Evolutionary conservation across 2,329 filamentous ascomycete species (phyloP).

Genomic region (Nothomitra cinnamomea): DNA sequence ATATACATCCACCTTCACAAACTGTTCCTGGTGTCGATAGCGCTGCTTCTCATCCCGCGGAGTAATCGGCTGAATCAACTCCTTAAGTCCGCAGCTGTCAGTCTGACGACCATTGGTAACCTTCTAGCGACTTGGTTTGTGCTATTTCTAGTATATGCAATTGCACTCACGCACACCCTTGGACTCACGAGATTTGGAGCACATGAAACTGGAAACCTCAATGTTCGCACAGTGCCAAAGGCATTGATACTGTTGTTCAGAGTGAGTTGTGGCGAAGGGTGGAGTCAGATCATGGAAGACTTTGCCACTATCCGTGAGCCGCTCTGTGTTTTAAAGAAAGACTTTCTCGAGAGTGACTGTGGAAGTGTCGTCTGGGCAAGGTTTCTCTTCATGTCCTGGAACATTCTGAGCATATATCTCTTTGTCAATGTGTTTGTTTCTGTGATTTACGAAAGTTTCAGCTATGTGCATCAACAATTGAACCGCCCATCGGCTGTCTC

Average conservation of each 20-base stretch:
- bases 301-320: constrained; percentile 67
- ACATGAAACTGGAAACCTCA: constrained; percentile 60
- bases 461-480: constrained; percentile 94
- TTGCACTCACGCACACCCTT: constrained; percentile 89
- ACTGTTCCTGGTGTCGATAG: constrained; percentile 78
- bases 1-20: constrained; percentile 78
- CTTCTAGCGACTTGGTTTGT: constrained; percentile 94
- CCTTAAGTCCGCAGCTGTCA: constrained; percentile 95
- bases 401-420: constrained; percentile 99
- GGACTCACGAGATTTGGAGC: constrained; percentile 76
- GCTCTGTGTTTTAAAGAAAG: constrained; percentile 52
- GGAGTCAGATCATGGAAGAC: constrained; percentile 96
- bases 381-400: constrained; percentile 86
- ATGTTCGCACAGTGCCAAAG: constrained; percentile 87
- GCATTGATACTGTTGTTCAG: constrained; percentile 85
- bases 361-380: constrained; percentile 81
- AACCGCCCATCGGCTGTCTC: constrained; percentile 79
- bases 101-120: constrained; percentile 78
- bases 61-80: constrained; percentile 96
- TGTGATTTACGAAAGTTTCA: constrained; percentile 97
- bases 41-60: constrained; percentile 78
- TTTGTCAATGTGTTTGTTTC: constrained; percentile 98
- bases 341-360: constrained; percentile 81
- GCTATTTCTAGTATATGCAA: constrained; percentile 88
- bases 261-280: constrained; percentile 90